Evolutionary conservation across 2,329 filamentous ascomycete genomes (phyloP), one percentile per base, ranked within the genome.

Genomic region (Stemphylium beticola): DNA sequence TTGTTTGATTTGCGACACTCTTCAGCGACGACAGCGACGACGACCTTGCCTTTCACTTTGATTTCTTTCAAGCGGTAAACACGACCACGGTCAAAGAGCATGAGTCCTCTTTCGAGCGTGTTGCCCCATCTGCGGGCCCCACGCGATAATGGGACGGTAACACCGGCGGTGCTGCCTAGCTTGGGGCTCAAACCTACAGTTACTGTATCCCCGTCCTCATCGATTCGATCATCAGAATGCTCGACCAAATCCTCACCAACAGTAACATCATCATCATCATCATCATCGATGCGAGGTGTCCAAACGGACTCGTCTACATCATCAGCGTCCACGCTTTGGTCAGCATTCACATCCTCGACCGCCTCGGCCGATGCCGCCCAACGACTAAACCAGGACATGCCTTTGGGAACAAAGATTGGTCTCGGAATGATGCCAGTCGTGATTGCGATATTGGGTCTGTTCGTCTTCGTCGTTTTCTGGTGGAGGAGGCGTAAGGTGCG

Each of bases 351-450:
- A 14, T 9, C 37, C 9, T 22, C 37, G 11, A 24, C 40, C 5
- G 18, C 20, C 10, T 24, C 32, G 32, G 18, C 32, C 6, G 10
- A 15, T 6, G 32, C 20, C 32, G 11, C 8, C 0, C 20, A 4
- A 22, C 20, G 36, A 29, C 46, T 22, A 36, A n/a, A 18, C 29
- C 31, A 42, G 29, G 29, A 11, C 22, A 52, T 60, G 49, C 38
- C 51, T 38, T 51, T 44, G 15, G 61, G 33, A 4, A 60, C 44
- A 33, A 69, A 65, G 39, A 40, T 69, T 10, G 68, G 66, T 10
- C 59, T 72, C 11, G 66, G 58, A 6, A 66, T 69, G 56, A 63
- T 67, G 33, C 67, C 69, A 4, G 46, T 68, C 5, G 57, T 60
- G 1, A 50, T 62, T 11, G 26, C 10, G 7, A 29, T 11, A 10